A percentile compares a stretch with the other conserved stretches of the same genome.
phyloP scores from a whole-genome alignment of 2,329 filamentous ascomycete species.

The Pseudonectria buxi region DNA sequence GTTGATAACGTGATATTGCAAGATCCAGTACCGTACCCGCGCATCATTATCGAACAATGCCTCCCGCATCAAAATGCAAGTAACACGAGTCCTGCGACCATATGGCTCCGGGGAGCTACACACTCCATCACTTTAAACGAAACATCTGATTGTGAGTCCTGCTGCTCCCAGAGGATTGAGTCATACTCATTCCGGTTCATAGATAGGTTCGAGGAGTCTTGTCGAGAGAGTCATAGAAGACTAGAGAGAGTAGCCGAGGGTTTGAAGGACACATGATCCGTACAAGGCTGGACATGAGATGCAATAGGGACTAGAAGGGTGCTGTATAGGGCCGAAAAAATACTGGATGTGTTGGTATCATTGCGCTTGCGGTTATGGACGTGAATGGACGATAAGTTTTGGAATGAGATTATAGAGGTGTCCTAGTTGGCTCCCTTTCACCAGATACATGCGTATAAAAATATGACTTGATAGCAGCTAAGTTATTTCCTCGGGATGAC shows the following conservation, averaged over 20 bases:
- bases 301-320: no score
- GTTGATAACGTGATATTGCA: constrained; percentile 1
- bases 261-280: constrained; percentile 5
- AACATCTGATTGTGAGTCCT: constrained; percentile 10
- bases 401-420: no score
- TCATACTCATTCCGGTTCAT: background rate
- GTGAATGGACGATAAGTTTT: no score
- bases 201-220: constrained; percentile 6
- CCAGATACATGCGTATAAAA: no score
- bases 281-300: background rate
- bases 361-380: no score
- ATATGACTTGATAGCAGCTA: no score
- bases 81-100: constrained; percentile 9
- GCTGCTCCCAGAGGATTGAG: background rate
- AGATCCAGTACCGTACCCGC: constrained; percentile 6
- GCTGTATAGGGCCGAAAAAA: no score
- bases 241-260: constrained; percentile 6
- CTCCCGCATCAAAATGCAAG: constrained; percentile 6
- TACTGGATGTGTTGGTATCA: no score
- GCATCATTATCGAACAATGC: constrained; percentile 7
- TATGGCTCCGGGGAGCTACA: constrained; percentile 15
- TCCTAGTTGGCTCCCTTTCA: no score
- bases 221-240: constrained; percentile 6
- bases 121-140: constrained; percentile 14
- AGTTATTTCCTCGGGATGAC: no score